Evolutionary conservation across 1,284 basidiomycete species (phyloP).

Genomic region (Rhodotorula mucilaginosa): DNA sequence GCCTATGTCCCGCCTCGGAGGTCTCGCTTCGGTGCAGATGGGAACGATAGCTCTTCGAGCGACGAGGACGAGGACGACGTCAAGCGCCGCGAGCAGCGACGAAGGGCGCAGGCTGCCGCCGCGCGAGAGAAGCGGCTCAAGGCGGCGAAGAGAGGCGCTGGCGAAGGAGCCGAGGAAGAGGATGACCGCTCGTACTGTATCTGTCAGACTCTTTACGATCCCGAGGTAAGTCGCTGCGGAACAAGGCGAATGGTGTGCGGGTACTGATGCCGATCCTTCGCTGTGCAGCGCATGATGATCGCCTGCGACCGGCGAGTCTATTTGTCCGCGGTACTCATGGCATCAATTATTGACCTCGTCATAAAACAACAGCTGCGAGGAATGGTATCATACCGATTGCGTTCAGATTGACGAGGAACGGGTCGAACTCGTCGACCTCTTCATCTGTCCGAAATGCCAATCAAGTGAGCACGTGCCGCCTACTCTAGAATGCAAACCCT

Average conservation of each 20-base stretch:
- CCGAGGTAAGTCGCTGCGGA: constrained; percentile 45
- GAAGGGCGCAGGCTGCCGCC: constrained; percentile 5
- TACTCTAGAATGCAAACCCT: too few relatives aligned
- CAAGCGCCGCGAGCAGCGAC: constrained; percentile 5
- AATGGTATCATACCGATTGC: constrained; percentile 83
- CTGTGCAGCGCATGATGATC: constrained; percentile 67
- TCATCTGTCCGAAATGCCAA: constrained; percentile 73
- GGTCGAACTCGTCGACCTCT: constrained; percentile 79
- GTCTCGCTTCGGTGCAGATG: not conserved
- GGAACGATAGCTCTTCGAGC: constrained; percentile 11
- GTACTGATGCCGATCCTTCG: not conserved
- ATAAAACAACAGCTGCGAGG: constrained; percentile 63
- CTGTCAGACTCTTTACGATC: constrained; percentile 75
- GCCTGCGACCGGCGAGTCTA: constrained; percentile 72
- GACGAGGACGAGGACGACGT: constrained; percentile 22
- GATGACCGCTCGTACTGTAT: constrained; percentile 78
- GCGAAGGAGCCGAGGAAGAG: constrained; percentile 59
- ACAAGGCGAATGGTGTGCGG: not conserved
- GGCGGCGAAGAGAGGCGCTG: constrained; percentile 49
- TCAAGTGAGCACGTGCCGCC: constrained; percentile 57
- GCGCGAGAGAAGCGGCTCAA: constrained; percentile 12
- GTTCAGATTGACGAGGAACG: constrained; percentile 71
- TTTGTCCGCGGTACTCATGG: not conserved
- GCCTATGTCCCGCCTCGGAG: constrained; percentile 18
- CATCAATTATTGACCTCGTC: not conserved